These are phyloP conservation scores for Calendula officinalis DNA, from an alignment of 129 eudicot species.

Conservation along the genomic window DNA sequence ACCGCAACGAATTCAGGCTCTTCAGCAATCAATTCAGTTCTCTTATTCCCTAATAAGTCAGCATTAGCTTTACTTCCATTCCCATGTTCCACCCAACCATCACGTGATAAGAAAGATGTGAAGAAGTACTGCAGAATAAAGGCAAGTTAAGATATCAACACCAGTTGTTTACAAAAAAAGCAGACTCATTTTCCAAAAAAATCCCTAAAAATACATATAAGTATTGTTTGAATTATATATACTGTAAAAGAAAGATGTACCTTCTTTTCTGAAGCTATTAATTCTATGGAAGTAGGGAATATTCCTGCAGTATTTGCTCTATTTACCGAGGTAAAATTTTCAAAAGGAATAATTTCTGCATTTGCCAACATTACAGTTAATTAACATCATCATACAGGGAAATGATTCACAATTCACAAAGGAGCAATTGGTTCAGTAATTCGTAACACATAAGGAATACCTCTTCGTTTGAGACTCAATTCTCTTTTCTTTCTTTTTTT, in stretches of 20 bases:
- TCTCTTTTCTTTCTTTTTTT: no score
- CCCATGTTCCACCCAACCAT: slow-evolving; percentile 78
- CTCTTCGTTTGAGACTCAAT: no score
- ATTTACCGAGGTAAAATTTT: slow-evolving; percentile 69
- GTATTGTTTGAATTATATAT: background rate
- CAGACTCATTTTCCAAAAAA: background rate
- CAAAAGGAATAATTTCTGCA: slow-evolving; percentile 79
- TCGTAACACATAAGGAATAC: no score
- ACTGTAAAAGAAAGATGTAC: slow-evolving; percentile 29
- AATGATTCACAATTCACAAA: slow-evolving; percentile 1
- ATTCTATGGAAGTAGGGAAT: slow-evolving; percentile 95
- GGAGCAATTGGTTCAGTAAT: no score
- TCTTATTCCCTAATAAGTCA: slow-evolving; percentile 44
- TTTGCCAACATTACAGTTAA: slow-evolving; percentile 14
- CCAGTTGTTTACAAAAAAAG: background rate
- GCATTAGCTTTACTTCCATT: slow-evolving; percentile 42
- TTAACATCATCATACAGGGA: background rate
- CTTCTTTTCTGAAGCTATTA: slow-evolving; percentile 74
- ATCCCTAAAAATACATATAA: background rate
- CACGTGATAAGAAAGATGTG: slow-evolving; percentile 92
- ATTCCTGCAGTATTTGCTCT: slow-evolving; percentile 94
- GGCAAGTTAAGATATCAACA: slow-evolving; percentile 1
- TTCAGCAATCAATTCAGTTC: slow-evolving; percentile 49
- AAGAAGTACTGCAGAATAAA: slow-evolving; percentile 68
- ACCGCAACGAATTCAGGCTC: slow-evolving; percentile 45